A percentile compares a stretch with the other conserved stretches of the same genome.
These are phyloP conservation scores for Taxillus chinensis DNA, from an alignment of 164 flowering plant species.

Conservation along the genomic window DNA sequence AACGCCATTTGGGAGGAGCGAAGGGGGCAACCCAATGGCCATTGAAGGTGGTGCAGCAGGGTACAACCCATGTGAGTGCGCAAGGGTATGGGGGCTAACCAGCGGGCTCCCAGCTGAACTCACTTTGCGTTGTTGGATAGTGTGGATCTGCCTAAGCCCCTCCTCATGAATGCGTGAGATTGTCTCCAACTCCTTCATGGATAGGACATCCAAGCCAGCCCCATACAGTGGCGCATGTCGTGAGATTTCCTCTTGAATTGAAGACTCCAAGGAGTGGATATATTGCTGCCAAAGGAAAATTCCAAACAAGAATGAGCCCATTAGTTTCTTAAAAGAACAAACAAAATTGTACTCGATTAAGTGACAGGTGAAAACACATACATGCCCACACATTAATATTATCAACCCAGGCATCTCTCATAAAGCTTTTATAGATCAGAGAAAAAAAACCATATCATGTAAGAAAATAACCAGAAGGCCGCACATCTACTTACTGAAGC, in stretches of 20 bases:
- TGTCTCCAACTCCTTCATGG: constrained; percentile 91
- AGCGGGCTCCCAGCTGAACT: constrained; percentile 53
- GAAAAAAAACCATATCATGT: no score
- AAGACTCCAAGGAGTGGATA: constrained; percentile 63
- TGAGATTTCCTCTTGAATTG: constrained; percentile 93
- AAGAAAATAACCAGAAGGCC: no score
- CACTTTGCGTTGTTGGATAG: constrained; percentile 68
- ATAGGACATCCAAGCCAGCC: constrained; percentile 80
- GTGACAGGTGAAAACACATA: no score
- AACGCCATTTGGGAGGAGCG: constrained; percentile 54
- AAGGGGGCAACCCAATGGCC: constrained; percentile 59
- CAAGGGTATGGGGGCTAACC: constrained; percentile 42
- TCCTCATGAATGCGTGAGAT: constrained; percentile 87
- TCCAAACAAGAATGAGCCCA: neutral
- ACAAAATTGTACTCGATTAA: neutral
- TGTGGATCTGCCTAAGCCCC: constrained; percentile 82
- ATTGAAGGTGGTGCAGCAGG: constrained; percentile 42
- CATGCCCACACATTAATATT: no score
- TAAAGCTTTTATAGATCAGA: no score
- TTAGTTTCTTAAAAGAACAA: neutral
- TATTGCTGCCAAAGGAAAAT: constrained; percentile 55
- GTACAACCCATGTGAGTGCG: constrained; percentile 55
- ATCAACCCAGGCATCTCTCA: no score
- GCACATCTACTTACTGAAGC: no score
- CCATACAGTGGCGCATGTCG: constrained; percentile 98